A percentile compares a stretch with the other conserved stretches of the same genome.
Conservation (phyloP, 495 filamentous ascomycete genomes). For the Aspergillus biplanus region DNA sequence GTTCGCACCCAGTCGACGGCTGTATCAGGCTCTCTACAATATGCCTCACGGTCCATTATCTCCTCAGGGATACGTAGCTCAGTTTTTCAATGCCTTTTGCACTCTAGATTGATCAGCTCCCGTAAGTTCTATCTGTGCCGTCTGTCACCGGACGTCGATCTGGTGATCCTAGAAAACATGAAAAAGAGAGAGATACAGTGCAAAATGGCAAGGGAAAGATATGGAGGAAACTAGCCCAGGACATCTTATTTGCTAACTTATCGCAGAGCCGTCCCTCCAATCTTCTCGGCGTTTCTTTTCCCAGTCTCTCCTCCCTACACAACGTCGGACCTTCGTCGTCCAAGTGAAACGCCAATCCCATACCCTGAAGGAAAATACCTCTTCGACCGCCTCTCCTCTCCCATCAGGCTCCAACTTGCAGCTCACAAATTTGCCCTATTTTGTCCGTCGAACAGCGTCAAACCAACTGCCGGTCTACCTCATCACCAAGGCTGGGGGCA, state of each 20-base stretch:
- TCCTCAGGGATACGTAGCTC: slow-evolving; percentile 40
- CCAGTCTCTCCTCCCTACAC: slow-evolving; percentile 26
- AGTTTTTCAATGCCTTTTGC: slow-evolving; percentile 38
- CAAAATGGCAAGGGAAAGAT: slow-evolving; percentile 11
- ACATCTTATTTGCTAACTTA: slow-evolving; percentile 11
- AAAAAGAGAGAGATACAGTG: neutral
- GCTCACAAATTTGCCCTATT: slow-evolving; percentile 63
- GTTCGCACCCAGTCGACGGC: slow-evolving; percentile 41
- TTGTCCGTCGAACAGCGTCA: slow-evolving; percentile 69
- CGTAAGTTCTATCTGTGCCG: slow-evolving; percentile 35
- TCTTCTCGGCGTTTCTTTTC: slow-evolving; percentile 22
- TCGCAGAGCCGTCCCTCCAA: slow-evolving; percentile 29
- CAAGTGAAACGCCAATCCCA: slow-evolving; percentile 46
- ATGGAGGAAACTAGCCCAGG: slow-evolving; percentile 1
- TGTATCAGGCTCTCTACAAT: slow-evolving; percentile 32
- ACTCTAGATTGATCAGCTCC: slow-evolving; percentile 32
- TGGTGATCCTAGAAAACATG: slow-evolving; percentile 6
- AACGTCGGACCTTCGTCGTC: slow-evolving; percentile 47
- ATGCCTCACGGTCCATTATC: slow-evolving; percentile 34
- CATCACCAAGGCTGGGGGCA: slow-evolving; percentile 74
- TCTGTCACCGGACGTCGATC: slow-evolving; percentile 14
- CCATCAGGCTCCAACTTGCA: slow-evolving; percentile 32
- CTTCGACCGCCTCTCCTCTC: slow-evolving; percentile 31
- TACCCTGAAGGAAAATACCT: slow-evolving; percentile 41
- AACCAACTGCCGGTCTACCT: slow-evolving; percentile 82